phyloP scores from a whole-genome alignment of 2,329 filamentous ascomycete species.

The Penicillium italicum region DNA sequence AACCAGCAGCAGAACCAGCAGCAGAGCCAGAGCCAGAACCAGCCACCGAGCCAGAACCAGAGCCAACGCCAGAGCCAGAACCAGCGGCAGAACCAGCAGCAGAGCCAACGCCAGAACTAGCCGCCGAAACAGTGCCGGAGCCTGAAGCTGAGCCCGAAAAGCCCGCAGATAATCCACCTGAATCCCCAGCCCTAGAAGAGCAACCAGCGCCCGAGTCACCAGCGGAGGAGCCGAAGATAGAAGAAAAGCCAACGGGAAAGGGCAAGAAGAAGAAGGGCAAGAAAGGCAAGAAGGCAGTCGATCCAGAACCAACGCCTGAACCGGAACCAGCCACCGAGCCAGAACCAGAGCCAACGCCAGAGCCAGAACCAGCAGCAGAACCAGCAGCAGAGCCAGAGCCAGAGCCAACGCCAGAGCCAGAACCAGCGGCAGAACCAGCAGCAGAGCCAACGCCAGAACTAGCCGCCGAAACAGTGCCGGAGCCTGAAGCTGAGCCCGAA shows the following conservation, averaged over 20 bases:
- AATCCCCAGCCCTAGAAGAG: background rate
- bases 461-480: no score
- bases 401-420: no score
- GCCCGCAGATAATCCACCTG: no score
- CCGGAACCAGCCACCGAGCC: constrained; percentile 8
- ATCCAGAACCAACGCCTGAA: constrained; percentile 7
- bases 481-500: no score
- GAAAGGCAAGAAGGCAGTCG: constrained; percentile 10
- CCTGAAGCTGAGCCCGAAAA: no score
- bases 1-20: background rate
- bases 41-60: background rate
- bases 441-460: no score
- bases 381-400: no score
- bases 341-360: background rate
- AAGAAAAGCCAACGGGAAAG: constrained; percentile 1
- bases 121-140: no score
- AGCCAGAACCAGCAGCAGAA: constrained; percentile 8
- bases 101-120: no score
- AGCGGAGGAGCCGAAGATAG: constrained; percentile 1
- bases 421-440: no score
- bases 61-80: no score
- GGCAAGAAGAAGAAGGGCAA: constrained; percentile 18
- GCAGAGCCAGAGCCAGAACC: background rate
- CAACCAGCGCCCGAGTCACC: background rate
- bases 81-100: no score